phyloP scores from a whole-genome alignment of 257 asterid species.

The Solanum appendiculatum region DNA sequence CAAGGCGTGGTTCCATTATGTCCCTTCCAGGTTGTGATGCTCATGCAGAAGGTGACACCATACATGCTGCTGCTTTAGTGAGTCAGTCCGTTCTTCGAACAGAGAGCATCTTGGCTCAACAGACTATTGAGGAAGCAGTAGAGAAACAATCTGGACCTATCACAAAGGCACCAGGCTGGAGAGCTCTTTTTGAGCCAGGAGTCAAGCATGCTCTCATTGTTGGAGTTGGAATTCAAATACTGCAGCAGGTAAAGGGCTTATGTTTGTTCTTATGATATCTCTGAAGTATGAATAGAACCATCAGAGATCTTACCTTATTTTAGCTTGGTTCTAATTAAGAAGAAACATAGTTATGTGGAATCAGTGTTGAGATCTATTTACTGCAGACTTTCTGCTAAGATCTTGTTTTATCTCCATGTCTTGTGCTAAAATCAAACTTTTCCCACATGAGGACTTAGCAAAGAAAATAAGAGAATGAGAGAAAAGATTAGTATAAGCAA shows the following conservation, averaged over 20 bases:
- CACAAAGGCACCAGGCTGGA: conserved; percentile 48
- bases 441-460: background rate
- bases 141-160: conserved; percentile 34
- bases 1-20: conserved; percentile 66
- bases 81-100: conserved; percentile 74
- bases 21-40: conserved; percentile 53
- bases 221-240: conserved; percentile 90
- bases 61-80: conserved; percentile 90
- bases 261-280: background rate
- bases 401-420: background rate
- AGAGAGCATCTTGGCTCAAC: conserved; percentile 38
- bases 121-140: conserved; percentile 36
- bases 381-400: background rate
- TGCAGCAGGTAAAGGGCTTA: conserved; percentile 66
- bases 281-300: background rate
- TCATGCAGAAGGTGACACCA: conserved; percentile 32
- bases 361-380: background rate
- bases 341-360: background rate
- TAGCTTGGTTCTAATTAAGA: background rate
- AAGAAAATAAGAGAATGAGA: background rate
- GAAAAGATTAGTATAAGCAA: background rate
- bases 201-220: conserved; percentile 85
- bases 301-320: background rate
- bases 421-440: background rate
- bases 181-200: conserved; percentile 85